These are phyloP conservation scores for Penicillium hordei DNA, from an alignment of 2,329 filamentous ascomycete species.

Conservation along the genomic window DNA sequence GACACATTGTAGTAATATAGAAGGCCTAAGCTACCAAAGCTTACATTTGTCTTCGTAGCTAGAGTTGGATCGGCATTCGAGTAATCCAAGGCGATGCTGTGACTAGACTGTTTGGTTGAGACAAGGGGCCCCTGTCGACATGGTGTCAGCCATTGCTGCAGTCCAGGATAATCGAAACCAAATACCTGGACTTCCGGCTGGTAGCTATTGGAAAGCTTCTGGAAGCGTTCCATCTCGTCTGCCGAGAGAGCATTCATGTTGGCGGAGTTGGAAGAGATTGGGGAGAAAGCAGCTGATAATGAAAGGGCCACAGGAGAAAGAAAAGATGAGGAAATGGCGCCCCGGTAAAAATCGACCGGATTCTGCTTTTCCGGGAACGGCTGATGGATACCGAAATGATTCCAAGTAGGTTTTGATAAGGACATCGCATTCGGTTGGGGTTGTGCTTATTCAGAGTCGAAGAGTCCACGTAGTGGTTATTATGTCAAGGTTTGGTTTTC, in stretches of 20 bases:
- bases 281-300: slow-evolving; percentile 19
- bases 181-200: slow-evolving; percentile 57
- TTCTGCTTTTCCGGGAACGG: slow-evolving; percentile 34
- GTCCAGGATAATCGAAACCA: neutral
- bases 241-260: slow-evolving; percentile 43
- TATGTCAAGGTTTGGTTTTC: neutral
- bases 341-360: slow-evolving; percentile 25
- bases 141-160: slow-evolving; percentile 24
- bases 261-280: slow-evolving; percentile 5
- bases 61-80: slow-evolving; percentile 82
- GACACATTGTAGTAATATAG: neutral
- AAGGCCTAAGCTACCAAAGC: slow-evolving; percentile 5
- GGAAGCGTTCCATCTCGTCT: slow-evolving; percentile 61
- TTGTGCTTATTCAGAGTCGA: slow-evolving; percentile 12
- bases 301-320: slow-evolving; percentile 26
- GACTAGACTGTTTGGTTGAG: slow-evolving; percentile 72
- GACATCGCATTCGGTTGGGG: slow-evolving; percentile 36
- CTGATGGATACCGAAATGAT: slow-evolving; percentile 34
- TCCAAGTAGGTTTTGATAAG: slow-evolving; percentile 36
- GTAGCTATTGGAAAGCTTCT: slow-evolving; percentile 62
- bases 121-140: slow-evolving; percentile 72
- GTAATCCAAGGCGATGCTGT: slow-evolving; percentile 79
- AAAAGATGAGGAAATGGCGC: slow-evolving; percentile 24
- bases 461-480: slow-evolving; percentile 8
- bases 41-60: slow-evolving; percentile 80